Base-by-base conservation (phyloP, 805 yeast genomes). In the Candida hungchunana region DNA sequence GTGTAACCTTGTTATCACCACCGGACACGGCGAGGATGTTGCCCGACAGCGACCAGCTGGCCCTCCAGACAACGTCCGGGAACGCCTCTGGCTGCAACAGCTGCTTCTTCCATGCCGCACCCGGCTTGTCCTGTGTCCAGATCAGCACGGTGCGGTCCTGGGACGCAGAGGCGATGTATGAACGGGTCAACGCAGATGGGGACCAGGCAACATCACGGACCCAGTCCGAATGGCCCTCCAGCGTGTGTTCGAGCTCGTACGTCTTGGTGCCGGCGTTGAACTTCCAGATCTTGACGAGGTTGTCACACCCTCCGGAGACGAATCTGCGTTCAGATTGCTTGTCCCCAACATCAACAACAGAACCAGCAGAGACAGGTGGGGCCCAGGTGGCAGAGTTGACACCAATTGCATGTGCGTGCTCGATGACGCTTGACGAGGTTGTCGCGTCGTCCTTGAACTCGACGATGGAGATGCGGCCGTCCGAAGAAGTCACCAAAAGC, bases 141-240 rank as follows among this genome's bases (percentile, higher is more conserved):
- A 93, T 83, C 42, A 89, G 69, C 34, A 94, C 97, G 0, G 94
- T 83, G 59, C 86, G 81, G 62, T 93, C 99, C 64, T 93, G 97
- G 16, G 97, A 89, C 8, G 96, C 97, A 24, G 95, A 79, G 11
- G 97, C 98, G 51, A 93, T 83, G 59, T 88, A 90, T 11, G 95
- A 79, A 50, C 85, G 82, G 31, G 86, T 74, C 44, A 93, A 72
- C 31, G 86, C 78, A 2, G 95, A 79, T 31, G 97, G 96, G 15
- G 96, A 87, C 98, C 98, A 93, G 4, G 95, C 87, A 42, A 90
- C 97, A 59, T 93, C 99, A 62, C 98, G 80, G 22, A 93, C 97
- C 99, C 99, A 93, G 62, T 93, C 98, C 13, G 85, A 71, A 62
- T 93, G 98, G 26, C 97, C 98, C 45, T 79, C 80, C 36, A 93